Base-by-base conservation (phyloP, 2,329 filamentous ascomycete species). In the Chalaropsis ovoidea region DNA sequence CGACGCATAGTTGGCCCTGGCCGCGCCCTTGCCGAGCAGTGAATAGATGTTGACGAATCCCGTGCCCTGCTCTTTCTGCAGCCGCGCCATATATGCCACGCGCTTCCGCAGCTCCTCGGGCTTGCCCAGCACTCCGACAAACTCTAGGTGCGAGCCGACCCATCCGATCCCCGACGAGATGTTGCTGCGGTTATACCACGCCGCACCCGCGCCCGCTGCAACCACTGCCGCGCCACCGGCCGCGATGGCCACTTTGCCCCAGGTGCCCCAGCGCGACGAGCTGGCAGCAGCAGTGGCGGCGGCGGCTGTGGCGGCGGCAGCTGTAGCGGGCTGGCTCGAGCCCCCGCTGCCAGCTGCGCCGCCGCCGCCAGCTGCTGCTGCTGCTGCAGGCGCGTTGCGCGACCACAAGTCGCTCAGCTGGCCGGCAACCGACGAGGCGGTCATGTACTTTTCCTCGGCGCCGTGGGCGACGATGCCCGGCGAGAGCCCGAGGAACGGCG, bases 41-140 rank as follows among this genome's bases (percentile, higher is more conserved):
- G 90, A 96, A 75, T 96, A 96, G 67, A 96, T 80, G 72, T 96
- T 94, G 15, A 85, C 86, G 72, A 92, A 95, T 1, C 89, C 88
- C 15, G 96, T 81, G 13, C 80, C 80, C 15, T 89, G 81, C 67
- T 88, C 84, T 58, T 78, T 74, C 42, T 85, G 80, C 22, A 92
- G 77, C 67, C 80, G 79, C n/a, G 83, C 79, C 73, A 96, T 79
- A 68, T 78, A 81, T n/a, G 79, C 77, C 10, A 96, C 80, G 41
- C 94, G 84, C 72, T 85, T 82, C 70, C 86, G 85, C 69, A 97
- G 78, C 72, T 96, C 91, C 70, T 92, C 88, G 3, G 85, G 85
- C n/a, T 89, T 85, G 61, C 89, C 88, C 7, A 99, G 81, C 71
- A 90, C 95, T 1, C 91, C 90, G 0, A 97, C 89, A 71, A 97